Evolutionary conservation across 192 early-diverging fungal genomes (phyloP).

Genomic region (Rhizoclosmatium sp.): DNA sequence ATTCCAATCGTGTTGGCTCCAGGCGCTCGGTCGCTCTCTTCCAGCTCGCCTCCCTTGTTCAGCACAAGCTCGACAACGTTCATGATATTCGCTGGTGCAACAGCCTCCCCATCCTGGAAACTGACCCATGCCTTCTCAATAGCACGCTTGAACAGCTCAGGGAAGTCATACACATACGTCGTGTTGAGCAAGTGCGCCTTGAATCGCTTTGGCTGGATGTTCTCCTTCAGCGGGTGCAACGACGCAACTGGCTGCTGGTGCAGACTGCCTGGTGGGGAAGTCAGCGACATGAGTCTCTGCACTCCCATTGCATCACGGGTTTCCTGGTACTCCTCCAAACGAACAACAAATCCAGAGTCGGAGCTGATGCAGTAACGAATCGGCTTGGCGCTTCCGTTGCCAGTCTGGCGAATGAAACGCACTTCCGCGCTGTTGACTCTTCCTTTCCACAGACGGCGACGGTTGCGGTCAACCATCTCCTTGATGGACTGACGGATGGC

Average conservation of each 20-base stretch:
- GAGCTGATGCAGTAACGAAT: conserved; percentile 92
- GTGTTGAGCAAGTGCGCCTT: conserved; percentile 98
- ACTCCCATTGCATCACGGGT: conserved; percentile 78
- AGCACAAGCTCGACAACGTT: conserved; percentile 87
- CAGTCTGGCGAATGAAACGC: conserved; percentile 84
- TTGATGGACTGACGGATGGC: conserved; percentile 85
- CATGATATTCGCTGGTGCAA: conserved; percentile 69
- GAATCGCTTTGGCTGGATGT: conserved; percentile 95
- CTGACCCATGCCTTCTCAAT: conserved; percentile 80
- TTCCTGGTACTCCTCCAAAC: conserved; percentile 94
- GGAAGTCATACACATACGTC: conserved; percentile 99
- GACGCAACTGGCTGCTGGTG: conserved; percentile 82
- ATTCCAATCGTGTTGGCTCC: conserved; percentile 94
- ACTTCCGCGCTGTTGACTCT: conserved; percentile 97
- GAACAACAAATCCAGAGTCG: conserved; percentile 90
- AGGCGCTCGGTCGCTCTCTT: conserved; percentile 78
- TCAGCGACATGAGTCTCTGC: conserved; percentile 86
- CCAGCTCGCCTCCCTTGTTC: conserved; percentile 80
- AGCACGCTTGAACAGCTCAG: conserved; percentile 92
- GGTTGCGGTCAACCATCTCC: conserved; percentile 92
- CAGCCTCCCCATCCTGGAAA: conserved; percentile 39
- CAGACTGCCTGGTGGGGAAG: conserved; percentile 76
- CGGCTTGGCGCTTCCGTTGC: conserved; percentile 69
- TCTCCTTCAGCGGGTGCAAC: conserved; percentile 92
- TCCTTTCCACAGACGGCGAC: conserved; percentile 91